A percentile compares a stretch with the other conserved stretches of the same genome.
Conservation (phyloP, 176 grass and related monocot genomes). For the Hordeum marinum region DNA sequence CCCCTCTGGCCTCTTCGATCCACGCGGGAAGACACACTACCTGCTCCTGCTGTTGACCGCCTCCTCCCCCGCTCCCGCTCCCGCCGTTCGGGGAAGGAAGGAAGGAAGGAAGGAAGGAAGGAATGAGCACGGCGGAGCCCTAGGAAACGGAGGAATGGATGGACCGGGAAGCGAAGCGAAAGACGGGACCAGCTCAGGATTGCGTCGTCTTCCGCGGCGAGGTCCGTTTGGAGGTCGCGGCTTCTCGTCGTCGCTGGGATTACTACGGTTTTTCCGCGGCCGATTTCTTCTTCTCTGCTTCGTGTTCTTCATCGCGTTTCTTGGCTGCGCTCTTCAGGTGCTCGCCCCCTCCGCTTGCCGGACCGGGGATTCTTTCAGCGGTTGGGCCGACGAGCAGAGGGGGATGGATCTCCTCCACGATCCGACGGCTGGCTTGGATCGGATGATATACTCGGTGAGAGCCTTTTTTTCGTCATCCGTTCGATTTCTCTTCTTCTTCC, state of each 20-base stretch:
- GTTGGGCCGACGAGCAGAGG: not conserved
- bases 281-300: not conserved
- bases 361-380: not conserved
- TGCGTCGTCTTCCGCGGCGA: not conserved
- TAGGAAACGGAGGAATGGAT: no score
- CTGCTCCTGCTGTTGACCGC: conserved; percentile 44
- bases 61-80: not conserved
- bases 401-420: not conserved
- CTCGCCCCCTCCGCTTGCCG: not conserved
- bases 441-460: not conserved
- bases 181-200: not conserved
- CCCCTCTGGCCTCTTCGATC: not conserved
- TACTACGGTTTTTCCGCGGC: not conserved
- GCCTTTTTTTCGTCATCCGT: no score
- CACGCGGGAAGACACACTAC: conserved; percentile 36
- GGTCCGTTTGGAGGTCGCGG: no score
- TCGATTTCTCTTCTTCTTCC: not conserved
- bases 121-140: not conserved
- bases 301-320: not conserved
- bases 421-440: not conserved
- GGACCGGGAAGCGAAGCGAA: not conserved
- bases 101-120: not conserved
- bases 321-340: not conserved
- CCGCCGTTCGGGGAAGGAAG: not conserved
- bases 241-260: not conserved